phyloP scores from a whole-genome alignment of 106 monocot genomes.

The Allium fistulosum region DNA sequence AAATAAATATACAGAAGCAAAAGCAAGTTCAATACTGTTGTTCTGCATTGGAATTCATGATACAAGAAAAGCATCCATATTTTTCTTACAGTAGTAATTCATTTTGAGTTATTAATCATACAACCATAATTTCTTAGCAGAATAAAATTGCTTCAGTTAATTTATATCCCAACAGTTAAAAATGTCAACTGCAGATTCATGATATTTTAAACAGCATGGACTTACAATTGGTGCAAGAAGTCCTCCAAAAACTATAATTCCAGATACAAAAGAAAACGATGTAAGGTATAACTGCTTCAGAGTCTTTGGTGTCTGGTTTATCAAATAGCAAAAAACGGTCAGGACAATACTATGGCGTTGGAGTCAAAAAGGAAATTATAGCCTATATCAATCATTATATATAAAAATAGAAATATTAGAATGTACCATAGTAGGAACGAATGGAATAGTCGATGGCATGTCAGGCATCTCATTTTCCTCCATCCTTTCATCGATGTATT shows the following conservation, averaged over 20 bases:
- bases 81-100: no score
- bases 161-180: no score
- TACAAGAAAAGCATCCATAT: no score
- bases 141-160: no score
- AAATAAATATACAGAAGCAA: no score
- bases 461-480: conserved; percentile 95
- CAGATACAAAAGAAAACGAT: conserved; percentile 58
- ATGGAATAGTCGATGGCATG: conserved; percentile 90
- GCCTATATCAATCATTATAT: background rate
- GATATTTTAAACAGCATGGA: background rate
- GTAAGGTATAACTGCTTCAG: conserved; percentile 81
- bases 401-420: conserved; percentile 5
- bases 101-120: no score
- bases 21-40: no score
- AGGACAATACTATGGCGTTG: background rate
- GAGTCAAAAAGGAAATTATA: background rate
- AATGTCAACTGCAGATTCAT: no score
- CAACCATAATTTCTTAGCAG: no score
- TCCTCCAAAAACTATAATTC: conserved; percentile 85
- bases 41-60: no score
- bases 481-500: conserved; percentile 22
- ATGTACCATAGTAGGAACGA: conserved; percentile 60
- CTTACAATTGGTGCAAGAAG: conserved; percentile 80
- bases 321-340: conserved; percentile 9
- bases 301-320: conserved; percentile 60